phyloP scores from a whole-genome alignment of 257 asterid genomes.

The Asclepias syriaca region DNA sequence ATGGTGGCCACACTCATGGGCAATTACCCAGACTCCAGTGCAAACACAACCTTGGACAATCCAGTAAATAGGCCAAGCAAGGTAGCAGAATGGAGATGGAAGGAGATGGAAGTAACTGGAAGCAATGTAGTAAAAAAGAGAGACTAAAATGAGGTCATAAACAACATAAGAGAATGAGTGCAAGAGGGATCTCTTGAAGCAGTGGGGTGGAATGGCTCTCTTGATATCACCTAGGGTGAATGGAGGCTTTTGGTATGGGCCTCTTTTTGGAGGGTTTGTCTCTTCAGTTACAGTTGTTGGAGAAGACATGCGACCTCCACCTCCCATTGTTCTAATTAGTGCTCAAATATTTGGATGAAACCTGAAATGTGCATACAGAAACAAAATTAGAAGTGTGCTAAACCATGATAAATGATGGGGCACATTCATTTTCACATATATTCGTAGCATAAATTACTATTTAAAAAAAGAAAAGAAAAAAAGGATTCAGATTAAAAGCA shows the following conservation, averaged over 20 bases:
- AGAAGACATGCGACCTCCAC: constrained; percentile 54
- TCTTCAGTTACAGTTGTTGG: constrained; percentile 17
- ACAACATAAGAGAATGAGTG: constrained; percentile 51
- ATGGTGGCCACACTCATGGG: constrained; percentile 77
- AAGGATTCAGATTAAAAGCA: no score
- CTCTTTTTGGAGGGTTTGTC: constrained; percentile 31
- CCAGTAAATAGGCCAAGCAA: constrained; percentile 58
- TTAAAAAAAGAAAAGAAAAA: no score
- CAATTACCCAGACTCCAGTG: constrained; percentile 67
- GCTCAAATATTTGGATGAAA: not conserved
- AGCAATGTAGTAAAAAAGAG: constrained; percentile 43
- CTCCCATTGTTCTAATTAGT: constrained; percentile 47
- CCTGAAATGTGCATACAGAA: not conserved
- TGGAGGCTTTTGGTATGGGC: constrained; percentile 53
- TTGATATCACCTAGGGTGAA: constrained; percentile 60
- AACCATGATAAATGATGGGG: not conserved
- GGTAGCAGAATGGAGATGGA: constrained; percentile 32
- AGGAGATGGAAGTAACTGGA: constrained; percentile 42
- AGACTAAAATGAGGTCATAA: constrained; percentile 40
- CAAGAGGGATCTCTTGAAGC: constrained; percentile 52
- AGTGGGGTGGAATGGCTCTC: constrained; percentile 71
- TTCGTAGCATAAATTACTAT: not conserved
- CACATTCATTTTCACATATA: not conserved
- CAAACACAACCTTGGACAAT: constrained; percentile 49
- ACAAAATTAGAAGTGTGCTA: not conserved